These are phyloP conservation scores for Eucalyptus tenuipes DNA, from an alignment of 345 rosid genomes.

Conservation along the genomic window DNA sequence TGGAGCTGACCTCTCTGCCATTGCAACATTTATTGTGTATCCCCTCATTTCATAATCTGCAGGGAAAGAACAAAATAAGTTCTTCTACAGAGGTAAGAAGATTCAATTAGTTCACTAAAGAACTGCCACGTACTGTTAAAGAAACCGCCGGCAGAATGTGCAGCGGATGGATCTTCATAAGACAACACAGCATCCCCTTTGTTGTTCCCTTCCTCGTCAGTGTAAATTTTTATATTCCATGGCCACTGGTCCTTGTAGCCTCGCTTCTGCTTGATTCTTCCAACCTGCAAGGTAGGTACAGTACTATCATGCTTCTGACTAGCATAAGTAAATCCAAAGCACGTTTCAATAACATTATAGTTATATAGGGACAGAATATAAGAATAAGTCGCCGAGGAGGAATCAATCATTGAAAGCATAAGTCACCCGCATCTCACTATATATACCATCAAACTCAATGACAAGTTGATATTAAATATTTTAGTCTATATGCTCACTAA, in stretches of 20 bases:
- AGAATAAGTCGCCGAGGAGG: background rate
- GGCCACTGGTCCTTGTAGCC: slow-evolving; percentile 99
- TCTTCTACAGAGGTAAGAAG: background rate
- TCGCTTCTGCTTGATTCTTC: slow-evolving; percentile 92
- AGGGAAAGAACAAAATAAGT: background rate
- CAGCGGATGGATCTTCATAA: slow-evolving; percentile 95
- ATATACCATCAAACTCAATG: background rate
- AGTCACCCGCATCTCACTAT: background rate
- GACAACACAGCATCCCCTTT: slow-evolving; percentile 90
- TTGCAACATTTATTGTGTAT: slow-evolving; percentile 59
- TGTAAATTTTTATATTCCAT: slow-evolving; percentile 86
- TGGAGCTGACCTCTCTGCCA: slow-evolving; percentile 95
- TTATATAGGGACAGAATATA: background rate
- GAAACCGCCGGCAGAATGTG: slow-evolving; percentile 91
- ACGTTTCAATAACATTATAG: background rate
- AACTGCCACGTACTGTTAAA: slow-evolving; percentile 38
- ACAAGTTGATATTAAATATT: background rate
- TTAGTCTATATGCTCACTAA: background rate
- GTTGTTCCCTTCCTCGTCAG: slow-evolving; percentile 81
- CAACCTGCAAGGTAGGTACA: slow-evolving; percentile 42
- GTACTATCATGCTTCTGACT: background rate
- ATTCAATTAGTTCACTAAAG: background rate
- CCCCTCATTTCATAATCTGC: slow-evolving; percentile 87
- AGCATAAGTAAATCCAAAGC: background rate
- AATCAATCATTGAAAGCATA: background rate